Conservation (phyloP, 2,329 filamentous ascomycete genomes). For the Fusarium vanettenii region DNA sequence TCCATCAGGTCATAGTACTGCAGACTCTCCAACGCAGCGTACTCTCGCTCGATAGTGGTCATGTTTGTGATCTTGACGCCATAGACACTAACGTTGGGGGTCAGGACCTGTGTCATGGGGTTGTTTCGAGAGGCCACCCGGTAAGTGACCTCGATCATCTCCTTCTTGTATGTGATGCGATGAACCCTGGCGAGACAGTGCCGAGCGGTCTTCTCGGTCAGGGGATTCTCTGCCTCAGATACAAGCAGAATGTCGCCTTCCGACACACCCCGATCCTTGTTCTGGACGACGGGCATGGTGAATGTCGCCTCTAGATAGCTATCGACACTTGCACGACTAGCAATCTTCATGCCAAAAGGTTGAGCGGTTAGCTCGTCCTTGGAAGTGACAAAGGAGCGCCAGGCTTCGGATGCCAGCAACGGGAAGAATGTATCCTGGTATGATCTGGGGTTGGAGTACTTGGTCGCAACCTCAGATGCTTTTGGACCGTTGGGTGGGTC, state of each 20-base stretch:
- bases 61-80: constrained; percentile 91
- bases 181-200: constrained; percentile 90
- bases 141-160: constrained; percentile 85
- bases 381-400: constrained; percentile 91
- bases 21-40: constrained; percentile 87
- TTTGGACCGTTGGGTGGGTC: constrained; percentile 82
- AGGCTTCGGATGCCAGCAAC: constrained; percentile 90
- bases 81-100: constrained; percentile 75
- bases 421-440: constrained; percentile 94
- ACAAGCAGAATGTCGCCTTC: constrained; percentile 93
- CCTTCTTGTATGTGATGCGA: constrained; percentile 83
- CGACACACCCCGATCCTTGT: constrained; percentile 76
- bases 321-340: constrained; percentile 90
- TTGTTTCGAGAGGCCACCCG: constrained; percentile 78
- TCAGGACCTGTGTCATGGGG: constrained; percentile 71
- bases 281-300: constrained; percentile 76
- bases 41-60: constrained; percentile 95
- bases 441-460: constrained; percentile 78
- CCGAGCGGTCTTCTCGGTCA: constrained; percentile 71
- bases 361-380: constrained; percentile 87
- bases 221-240: constrained; percentile 78
- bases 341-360: constrained; percentile 87
- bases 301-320: constrained; percentile 93
- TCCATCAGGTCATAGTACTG: constrained; percentile 97
- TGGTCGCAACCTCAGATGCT: constrained; percentile 81